These are phyloP conservation scores for Pseudocercospora macadamiae DNA, from an alignment of 2,329 filamentous ascomycete species.

Conservation along the genomic window DNA sequence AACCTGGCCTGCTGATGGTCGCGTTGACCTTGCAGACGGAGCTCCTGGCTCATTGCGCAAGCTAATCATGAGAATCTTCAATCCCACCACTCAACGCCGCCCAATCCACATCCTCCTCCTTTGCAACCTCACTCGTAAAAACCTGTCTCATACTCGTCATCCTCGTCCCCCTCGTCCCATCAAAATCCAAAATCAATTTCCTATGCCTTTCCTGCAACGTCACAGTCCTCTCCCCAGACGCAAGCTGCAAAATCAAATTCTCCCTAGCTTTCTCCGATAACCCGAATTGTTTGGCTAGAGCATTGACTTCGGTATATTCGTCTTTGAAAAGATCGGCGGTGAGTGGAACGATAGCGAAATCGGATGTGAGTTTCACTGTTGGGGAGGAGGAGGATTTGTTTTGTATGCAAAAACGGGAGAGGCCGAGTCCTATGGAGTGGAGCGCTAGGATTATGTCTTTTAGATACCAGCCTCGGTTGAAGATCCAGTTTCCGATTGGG, in stretches of 20 bases:
- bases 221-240: constrained; percentile 11
- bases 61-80: neutral
- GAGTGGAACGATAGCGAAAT: constrained; percentile 19
- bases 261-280: constrained; percentile 2
- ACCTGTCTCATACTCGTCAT: constrained; percentile 10
- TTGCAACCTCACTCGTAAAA: constrained; percentile 4
- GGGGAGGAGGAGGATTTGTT: neutral
- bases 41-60: no score
- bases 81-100: constrained; percentile 2
- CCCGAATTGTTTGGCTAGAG: constrained; percentile 10
- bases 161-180: neutral
- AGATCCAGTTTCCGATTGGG: constrained; percentile 22
- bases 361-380: constrained; percentile 15
- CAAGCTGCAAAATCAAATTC: constrained; percentile 9
- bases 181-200: constrained; percentile 17
- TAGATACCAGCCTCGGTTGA: constrained; percentile 24
- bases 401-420: constrained; percentile 19
- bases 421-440: constrained; percentile 21
- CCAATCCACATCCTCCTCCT: constrained; percentile 13
- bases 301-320: constrained; percentile 10
- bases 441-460: constrained; percentile 27
- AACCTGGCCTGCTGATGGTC: no score
- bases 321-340: neutral
- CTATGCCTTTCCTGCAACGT: constrained; percentile 12
- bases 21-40: no score